Evolutionary conservation across 73 alveolate species (phyloP).

Genomic region (Diophrys appendiculata): DNA sequence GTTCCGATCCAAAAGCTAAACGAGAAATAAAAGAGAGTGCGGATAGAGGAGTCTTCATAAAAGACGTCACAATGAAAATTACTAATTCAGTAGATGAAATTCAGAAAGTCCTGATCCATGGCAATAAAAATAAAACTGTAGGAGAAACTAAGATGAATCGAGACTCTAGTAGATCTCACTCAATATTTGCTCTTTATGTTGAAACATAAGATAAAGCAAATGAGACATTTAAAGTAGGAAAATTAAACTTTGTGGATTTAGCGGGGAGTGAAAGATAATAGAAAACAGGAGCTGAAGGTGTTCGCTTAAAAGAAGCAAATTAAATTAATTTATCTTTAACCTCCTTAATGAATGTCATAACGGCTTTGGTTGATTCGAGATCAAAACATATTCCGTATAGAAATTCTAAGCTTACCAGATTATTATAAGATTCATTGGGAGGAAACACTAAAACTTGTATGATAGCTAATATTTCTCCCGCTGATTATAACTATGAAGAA

Average conservation of each 20-base stretch:
- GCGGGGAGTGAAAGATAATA: slow-evolving; percentile 91
- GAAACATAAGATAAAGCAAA: slow-evolving; percentile 88
- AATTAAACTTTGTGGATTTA: slow-evolving; percentile 78
- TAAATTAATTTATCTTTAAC: slow-evolving; percentile 86
- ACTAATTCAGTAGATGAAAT: slow-evolving; percentile 19
- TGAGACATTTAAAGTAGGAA: slow-evolving; percentile 56
- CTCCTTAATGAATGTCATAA: slow-evolving; percentile 93
- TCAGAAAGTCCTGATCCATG: slow-evolving; percentile 30
- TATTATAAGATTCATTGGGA: slow-evolving; percentile 85
- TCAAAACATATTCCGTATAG: slow-evolving; percentile 95
- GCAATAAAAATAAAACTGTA: slow-evolving; percentile 69
- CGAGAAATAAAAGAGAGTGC: slow-evolving; percentile 92
- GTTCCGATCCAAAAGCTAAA: slow-evolving; percentile 60
- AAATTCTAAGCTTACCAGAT: slow-evolving; percentile 95
- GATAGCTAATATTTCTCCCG: slow-evolving; percentile 88
- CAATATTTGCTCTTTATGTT: slow-evolving; percentile 87
- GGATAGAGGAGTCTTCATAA: slow-evolving; percentile 89
- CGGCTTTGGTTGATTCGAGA: slow-evolving; percentile 90
- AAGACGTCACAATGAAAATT: slow-evolving; percentile 66
- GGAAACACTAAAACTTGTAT: slow-evolving; percentile 85
- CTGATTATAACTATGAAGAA: slow-evolving; percentile 85
- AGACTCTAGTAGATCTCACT: slow-evolving; percentile 92
- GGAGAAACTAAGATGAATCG: slow-evolving; percentile 97
- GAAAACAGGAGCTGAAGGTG: slow-evolving; percentile 71
- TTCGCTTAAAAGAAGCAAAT: slow-evolving; percentile 79